Evolutionary conservation across 108 stramenopile species (phyloP), one percentile per base, ranked within the genome.

Genomic region (Cyclotella distinguenda): DNA sequence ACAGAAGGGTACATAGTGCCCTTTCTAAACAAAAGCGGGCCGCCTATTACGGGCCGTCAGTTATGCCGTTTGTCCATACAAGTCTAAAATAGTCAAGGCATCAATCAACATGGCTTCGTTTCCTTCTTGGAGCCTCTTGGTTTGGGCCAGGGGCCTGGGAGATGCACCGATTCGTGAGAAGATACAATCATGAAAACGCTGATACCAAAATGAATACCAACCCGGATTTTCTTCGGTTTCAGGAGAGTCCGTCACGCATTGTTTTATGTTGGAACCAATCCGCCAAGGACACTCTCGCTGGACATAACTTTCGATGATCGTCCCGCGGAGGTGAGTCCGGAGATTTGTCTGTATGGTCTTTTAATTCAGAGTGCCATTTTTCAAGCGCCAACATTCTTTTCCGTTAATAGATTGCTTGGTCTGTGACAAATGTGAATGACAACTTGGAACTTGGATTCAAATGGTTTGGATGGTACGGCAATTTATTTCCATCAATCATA

Each of bases 261-360:
- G 68, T 70, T 70, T 25, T 70, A 70, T n/a, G 68, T 61, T 49
- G 68, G 68, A 15, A 48, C 36, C 43, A 59, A 52, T 30, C 68
- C 68, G 11, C 26, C 55, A 18, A 50, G 35, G 5, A 47, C 16
- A 10, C 59, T 70, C 12, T 60, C 68, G 8, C 16, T 70, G n/a
- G 56, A 70, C 15, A 30, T 70, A 26, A 44, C 42, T n/a, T 70
- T 70, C 44, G 68, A 70, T 35, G 40, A 27, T 38, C 23, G 53
- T 19, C 68, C 68, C 3, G 64, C 39, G 4, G 64, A 60, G 42
- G 59, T 60, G 38, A 44, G 52, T 1, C n/a, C n/a, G 30, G 26
- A 4, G 44, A 16, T 31, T 15, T 43, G 27, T 31, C 16, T 18
- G 5, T 32, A 19, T 18, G 5, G n/a, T 36, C 7, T 11, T 56